phyloP scores from a whole-genome alignment of 139 green algal species.

The Asterochloris erici region DNA sequence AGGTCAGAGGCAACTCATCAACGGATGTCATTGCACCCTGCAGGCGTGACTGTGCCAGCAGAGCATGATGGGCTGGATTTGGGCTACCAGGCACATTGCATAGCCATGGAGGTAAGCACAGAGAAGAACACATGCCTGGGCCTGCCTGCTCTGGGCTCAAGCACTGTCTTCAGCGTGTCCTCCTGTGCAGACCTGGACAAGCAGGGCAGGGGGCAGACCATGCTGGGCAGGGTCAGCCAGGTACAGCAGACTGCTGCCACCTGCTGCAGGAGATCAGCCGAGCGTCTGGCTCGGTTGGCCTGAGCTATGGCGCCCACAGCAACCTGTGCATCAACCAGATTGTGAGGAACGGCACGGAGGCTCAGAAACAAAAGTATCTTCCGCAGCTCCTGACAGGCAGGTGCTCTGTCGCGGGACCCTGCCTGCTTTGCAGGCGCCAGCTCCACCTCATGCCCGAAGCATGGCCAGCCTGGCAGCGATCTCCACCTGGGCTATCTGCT shows the following conservation, averaged over 20 bases:
- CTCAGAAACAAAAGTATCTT: constrained; percentile 76
- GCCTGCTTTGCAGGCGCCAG: background rate
- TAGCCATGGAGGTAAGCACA: constrained; percentile 83
- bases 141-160: too few species aligned
- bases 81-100: constrained; percentile 80
- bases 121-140: too few species aligned
- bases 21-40: background rate
- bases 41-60: constrained; percentile 64
- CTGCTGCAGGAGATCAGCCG: constrained; percentile 72
- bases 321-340: constrained; percentile 96
- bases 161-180: too few species aligned
- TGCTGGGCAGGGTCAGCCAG: too few species aligned
- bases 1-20: too few species aligned
- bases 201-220: too few species aligned
- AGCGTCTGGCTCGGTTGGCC: constrained; percentile 73
- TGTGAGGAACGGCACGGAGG: constrained; percentile 66
- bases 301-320: constrained; percentile 88
- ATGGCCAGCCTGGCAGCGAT: background rate
- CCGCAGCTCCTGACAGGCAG: constrained; percentile 66
- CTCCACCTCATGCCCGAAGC: background rate
- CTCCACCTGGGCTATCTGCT: too few species aligned
- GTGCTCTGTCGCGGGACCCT: background rate
- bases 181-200: too few species aligned
- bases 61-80: constrained; percentile 84
- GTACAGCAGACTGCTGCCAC: background rate